phyloP scores from a whole-genome alignment of 331 rosid species.

The Quercus lobata region DNA sequence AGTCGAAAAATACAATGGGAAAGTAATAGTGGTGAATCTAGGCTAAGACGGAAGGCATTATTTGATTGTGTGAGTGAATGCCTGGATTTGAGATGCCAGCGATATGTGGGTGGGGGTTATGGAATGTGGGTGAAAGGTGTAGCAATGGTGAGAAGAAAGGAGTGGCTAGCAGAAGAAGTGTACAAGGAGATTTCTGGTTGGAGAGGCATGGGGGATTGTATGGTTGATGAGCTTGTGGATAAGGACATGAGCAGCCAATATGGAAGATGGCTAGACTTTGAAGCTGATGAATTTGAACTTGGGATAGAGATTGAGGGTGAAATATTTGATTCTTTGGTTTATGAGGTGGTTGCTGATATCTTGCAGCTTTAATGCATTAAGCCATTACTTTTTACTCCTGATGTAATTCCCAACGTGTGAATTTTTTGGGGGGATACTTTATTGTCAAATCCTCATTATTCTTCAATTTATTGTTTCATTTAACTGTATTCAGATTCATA shows the following conservation, averaged over 20 bases:
- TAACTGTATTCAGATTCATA: conserved; percentile 2
- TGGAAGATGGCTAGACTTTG: conserved; percentile 82
- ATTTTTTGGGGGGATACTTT: not conserved
- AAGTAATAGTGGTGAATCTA: conserved; percentile 25
- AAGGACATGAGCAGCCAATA: conserved; percentile 77
- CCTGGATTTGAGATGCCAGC: conserved; percentile 63
- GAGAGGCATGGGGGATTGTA: conserved; percentile 67
- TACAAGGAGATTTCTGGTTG: conserved; percentile 66
- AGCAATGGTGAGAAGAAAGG: conserved; percentile 62
- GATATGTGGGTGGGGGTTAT: conserved; percentile 57
- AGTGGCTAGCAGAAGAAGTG: conserved; percentile 60
- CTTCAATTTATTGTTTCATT: conserved; percentile 15
- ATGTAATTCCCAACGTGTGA: not conserved
- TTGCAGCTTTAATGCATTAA: conserved; percentile 26
- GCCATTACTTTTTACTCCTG: not conserved
- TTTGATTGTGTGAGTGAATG: conserved; percentile 75
- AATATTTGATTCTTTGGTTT: conserved; percentile 65
- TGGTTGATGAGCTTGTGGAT: conserved; percentile 90
- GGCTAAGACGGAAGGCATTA: conserved; percentile 50
- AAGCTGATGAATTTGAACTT: conserved; percentile 49
- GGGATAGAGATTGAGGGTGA: conserved; percentile 66
- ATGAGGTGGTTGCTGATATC: conserved; percentile 54
- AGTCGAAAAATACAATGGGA: conserved; percentile 37
- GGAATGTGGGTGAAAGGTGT: conserved; percentile 70
- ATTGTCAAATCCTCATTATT: conserved; percentile 8